A percentile compares a stretch with the other conserved stretches of the same genome.
phyloP scores from a whole-genome alignment of 2,329 filamentous ascomycete species.

The Penicillium capsulatum region DNA sequence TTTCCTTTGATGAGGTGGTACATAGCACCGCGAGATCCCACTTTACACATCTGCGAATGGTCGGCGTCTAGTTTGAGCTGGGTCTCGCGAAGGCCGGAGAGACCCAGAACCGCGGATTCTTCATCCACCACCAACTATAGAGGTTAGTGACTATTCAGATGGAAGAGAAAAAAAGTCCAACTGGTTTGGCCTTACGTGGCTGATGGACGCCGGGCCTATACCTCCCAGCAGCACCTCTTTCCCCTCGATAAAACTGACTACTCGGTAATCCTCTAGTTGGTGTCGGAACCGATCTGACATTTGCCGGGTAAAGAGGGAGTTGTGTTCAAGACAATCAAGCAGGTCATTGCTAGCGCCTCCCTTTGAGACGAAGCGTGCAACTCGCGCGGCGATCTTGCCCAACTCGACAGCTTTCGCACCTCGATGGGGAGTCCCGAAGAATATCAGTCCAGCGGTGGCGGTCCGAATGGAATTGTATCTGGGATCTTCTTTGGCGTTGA shows the following conservation, averaged over 20 bases:
- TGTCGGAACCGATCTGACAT: constrained; percentile 33
- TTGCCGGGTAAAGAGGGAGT: constrained; percentile 30
- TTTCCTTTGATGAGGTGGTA: constrained; percentile 32
- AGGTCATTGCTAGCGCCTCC: constrained; percentile 31
- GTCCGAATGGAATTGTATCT: constrained; percentile 32
- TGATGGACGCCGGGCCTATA: constrained; percentile 28
- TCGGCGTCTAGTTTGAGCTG: constrained; percentile 35
- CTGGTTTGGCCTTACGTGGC: constrained; percentile 22
- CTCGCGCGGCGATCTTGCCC: constrained; percentile 32
- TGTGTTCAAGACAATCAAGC: constrained; percentile 28
- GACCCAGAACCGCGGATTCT: constrained; percentile 33
- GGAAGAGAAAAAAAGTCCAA: too few species aligned
- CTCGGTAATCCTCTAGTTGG: constrained; percentile 34
- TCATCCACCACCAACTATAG: constrained; percentile 34
- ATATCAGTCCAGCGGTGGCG: constrained; percentile 33
- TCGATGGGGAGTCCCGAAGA: constrained; percentile 35
- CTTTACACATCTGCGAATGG: constrained; percentile 37
- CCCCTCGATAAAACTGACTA: constrained; percentile 35
- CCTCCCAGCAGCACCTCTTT: constrained; percentile 30
- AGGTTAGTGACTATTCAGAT: too few species aligned
- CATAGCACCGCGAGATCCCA: constrained; percentile 27
- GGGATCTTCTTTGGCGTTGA: constrained; percentile 35
- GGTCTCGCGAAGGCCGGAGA: constrained; percentile 33
- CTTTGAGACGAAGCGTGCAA: constrained; percentile 31
- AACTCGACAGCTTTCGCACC: constrained; percentile 32